Evolutionary conservation across 169 alveolate genomes (phyloP), one percentile per base, ranked within the genome.

Genomic region (Eimeria tenella): DNA sequence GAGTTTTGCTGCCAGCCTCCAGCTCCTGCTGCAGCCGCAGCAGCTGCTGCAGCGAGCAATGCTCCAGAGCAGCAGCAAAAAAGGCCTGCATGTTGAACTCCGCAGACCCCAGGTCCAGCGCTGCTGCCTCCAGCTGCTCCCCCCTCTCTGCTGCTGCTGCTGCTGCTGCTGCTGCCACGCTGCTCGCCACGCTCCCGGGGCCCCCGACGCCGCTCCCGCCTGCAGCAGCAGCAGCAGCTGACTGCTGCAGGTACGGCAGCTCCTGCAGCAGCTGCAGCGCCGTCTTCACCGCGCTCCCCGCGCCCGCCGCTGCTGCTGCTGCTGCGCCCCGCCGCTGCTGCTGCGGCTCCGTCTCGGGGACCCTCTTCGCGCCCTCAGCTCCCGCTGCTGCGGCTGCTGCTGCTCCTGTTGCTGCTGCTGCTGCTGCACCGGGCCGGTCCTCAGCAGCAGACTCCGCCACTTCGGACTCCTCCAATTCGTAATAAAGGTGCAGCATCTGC

Each of bases 1-100:
- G 71, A 23, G 94, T 87, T 73, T 94, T 93, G 63, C 96, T 96
- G 73, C 97, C 98, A 52, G 70, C 90, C 55, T 91, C 63, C 50
- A 96, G 82, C 83, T 74, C 79, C 55, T 50, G 55, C 53, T 58
- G 53, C 10, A 68, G 81, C 71, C 82, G 94, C 90, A 90, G 71
- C 42, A 90, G 70, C 25, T 90, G 79, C 60, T 86, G 90, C 42
- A 90, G 82, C 49, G 83, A 42, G 68, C 65, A 75, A 5, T 62
- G 31, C 23, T 63, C 73, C 5, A 90, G 90, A 21, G 94, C 94
- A n/a, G 94, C 82, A 17, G 94, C 25, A 21, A 90, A 90, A 68
- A 21, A 90, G 31, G 94, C 90, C 31, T 77, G 94, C 94, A 90
- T 83, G 65, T 90, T 81, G 58, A 90, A 90, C 17, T 60, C 52